Base-by-base conservation (phyloP, 805 yeast genomes). In the Lipomyces starkeyi region DNA sequence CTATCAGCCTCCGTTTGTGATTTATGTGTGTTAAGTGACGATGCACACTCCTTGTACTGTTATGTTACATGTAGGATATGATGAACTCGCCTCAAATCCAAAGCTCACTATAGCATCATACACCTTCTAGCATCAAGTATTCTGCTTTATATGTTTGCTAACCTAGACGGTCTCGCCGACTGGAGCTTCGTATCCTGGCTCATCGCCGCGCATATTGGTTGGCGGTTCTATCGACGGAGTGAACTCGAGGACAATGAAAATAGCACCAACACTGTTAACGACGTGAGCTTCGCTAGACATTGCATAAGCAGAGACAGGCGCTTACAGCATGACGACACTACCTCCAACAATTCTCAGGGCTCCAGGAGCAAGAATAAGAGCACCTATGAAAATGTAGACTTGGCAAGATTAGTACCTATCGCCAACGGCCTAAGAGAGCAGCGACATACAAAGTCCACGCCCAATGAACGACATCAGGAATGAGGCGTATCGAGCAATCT, bases 151-250 rank as follows among this genome's bases (percentile, higher is more conserved):
- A 47, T 29, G 13, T 57, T 11, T 17, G n/a, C 20, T 37, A 9
- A 11, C 32, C 57, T 69, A 69, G 25, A 69, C 71, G 1, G 72
- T 69, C 62, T 69, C 72, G 43, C 72, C 72, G 37, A 66, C 65
- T 9, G 72, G 47, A 4, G 64, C 58, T 37, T 70, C 72, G 58
- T 70, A 70, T 13, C 78, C 80, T 54, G 73, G 72, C 57, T 78
- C 82, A 56, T 82, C 87, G 52, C 83, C 80, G 74, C 84, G 90
- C 91, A 92, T 91, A 79, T 89, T 91, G 66, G 86, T 90, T 22
- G 97, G 97, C 35, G 93, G 89, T 63, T 90, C 88, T 55, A 91
- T 81, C 68, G 90, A 85, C 22, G 93, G 92, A 34, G 90, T 78
- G 61, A 89, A 88, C 78, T 91, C 95, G 74, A 91, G 83, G 0